A percentile compares a stretch with the other conserved stretches of the same genome.
phyloP scores from a whole-genome alignment of 495 filamentous ascomycete genomes.

The Aspergillus incahuasiensis region DNA sequence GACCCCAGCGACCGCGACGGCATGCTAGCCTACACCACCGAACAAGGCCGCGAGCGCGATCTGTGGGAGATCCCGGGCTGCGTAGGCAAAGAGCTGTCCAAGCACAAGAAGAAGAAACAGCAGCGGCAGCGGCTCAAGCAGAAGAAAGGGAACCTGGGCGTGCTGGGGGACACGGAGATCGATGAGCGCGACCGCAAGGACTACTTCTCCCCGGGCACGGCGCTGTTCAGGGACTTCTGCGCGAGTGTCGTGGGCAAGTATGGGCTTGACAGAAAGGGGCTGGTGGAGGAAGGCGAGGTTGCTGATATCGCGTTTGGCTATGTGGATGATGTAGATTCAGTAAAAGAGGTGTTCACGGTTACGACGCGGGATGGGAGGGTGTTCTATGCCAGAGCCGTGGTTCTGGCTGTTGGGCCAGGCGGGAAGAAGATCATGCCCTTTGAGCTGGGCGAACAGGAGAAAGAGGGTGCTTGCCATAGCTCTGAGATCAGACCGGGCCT shows the following conservation, averaged over 20 bases:
- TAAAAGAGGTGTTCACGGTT: constrained; percentile 48
- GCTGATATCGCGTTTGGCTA: constrained; percentile 48
- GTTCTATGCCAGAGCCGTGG: constrained; percentile 47
- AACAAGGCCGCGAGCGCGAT: constrained; percentile 45
- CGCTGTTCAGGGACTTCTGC: constrained; percentile 56
- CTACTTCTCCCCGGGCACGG: constrained; percentile 56
- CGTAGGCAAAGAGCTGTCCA: constrained; percentile 60
- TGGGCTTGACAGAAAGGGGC: constrained; percentile 37
- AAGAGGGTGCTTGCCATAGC: constrained; percentile 49
- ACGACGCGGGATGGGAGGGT: constrained; percentile 39
- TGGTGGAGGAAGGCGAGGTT: constrained; percentile 46
- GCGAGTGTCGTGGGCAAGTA: constrained; percentile 49
- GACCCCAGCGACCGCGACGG: constrained; percentile 62
- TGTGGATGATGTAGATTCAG: constrained; percentile 22
- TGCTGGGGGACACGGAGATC: constrained; percentile 40
- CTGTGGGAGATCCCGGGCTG: constrained; percentile 55
- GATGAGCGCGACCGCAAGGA: constrained; percentile 63
- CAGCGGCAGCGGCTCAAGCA: background rate
- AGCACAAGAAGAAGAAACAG: constrained; percentile 59
- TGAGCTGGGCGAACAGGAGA: constrained; percentile 31
- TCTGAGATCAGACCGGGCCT: constrained; percentile 41
- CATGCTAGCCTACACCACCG: constrained; percentile 54
- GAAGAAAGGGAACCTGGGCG: constrained; percentile 16
- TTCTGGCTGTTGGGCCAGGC: constrained; percentile 55
- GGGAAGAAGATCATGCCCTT: constrained; percentile 50